These are phyloP conservation scores for Entrophospora sp. DNA, from an alignment of 192 early-diverging fungal species.

Conservation along the genomic window DNA sequence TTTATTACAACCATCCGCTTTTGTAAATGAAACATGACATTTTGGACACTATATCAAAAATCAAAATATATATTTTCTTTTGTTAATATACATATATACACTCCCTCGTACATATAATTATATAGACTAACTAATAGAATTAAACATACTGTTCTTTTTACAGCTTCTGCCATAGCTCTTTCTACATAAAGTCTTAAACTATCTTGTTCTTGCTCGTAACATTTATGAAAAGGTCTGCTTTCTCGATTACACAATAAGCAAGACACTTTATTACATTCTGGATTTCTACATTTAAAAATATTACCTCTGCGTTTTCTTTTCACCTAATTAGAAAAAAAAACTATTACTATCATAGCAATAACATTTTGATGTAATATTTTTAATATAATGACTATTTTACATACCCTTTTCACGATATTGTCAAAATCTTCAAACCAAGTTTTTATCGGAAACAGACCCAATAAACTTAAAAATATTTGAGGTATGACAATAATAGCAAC, in stretches of 20 bases:
- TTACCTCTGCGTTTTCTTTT: conserved; percentile 22
- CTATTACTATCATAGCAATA: not conserved
- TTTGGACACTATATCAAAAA: conserved; percentile 37
- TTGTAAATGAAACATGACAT: conserved; percentile 46
- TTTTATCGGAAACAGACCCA: conserved; percentile 3
- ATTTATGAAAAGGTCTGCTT: conserved; percentile 37
- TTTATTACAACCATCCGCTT: conserved; percentile 56
- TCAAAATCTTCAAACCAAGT: conserved; percentile 8
- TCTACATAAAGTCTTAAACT: conserved; percentile 47
- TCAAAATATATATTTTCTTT: too few relatives aligned
- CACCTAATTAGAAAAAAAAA: conserved; percentile 12
- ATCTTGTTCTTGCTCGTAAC: conserved; percentile 42
- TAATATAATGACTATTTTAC: too few relatives aligned
- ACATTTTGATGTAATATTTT: too few relatives aligned
- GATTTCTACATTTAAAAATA: conserved; percentile 45
- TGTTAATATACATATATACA: not conserved
- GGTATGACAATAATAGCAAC: conserved; percentile 7
- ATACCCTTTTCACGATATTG: conserved; percentile 7
- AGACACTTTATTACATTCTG: conserved; percentile 30
- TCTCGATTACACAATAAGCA: conserved; percentile 37
- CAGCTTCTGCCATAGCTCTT: conserved; percentile 49
- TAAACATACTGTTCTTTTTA: conserved; percentile 49
- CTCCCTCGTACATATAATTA: not conserved
- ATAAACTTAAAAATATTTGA: conserved; percentile 1
- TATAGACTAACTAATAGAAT: not conserved